Evolutionary conservation across 345 rosid genomes (phyloP).

Genomic region (Isatis tinctoria): DNA sequence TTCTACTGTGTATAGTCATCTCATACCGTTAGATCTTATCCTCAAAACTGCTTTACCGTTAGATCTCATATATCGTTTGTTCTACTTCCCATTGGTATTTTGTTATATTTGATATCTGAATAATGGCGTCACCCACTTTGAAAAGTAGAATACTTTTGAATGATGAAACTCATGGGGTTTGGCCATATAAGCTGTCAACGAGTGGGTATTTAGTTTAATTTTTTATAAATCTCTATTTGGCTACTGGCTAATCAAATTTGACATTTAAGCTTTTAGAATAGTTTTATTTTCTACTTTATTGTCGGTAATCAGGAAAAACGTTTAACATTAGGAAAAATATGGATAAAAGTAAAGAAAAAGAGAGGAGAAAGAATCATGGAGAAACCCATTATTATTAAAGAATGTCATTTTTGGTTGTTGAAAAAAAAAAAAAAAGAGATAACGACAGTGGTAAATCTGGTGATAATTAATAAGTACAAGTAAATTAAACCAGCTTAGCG

Average conservation of each 20-base stretch:
- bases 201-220: not conserved
- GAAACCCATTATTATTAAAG: not conserved
- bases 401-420: not conserved
- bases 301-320: not conserved
- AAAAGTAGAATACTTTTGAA: not conserved
- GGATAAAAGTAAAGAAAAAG: not conserved
- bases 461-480: not conserved
- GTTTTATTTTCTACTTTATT: not conserved
- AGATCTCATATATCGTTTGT: not conserved
- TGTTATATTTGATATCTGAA: not conserved
- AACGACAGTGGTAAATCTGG: not conserved
- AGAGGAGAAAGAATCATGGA: not conserved
- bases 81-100: not conserved
- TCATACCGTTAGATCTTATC: not conserved
- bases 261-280: not conserved
- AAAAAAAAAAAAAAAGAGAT: too few relatives aligned
- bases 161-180: not conserved
- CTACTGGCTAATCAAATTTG: constrained; percentile 2
- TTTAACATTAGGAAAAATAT: not conserved
- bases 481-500: not conserved
- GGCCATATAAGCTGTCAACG: not conserved
- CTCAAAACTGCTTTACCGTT: not conserved
- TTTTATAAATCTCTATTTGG: not conserved
- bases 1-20: not conserved
- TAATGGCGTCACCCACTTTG: not conserved